phyloP scores from a whole-genome alignment of 2,329 filamentous ascomycete genomes.

The Cercospora sp. region DNA sequence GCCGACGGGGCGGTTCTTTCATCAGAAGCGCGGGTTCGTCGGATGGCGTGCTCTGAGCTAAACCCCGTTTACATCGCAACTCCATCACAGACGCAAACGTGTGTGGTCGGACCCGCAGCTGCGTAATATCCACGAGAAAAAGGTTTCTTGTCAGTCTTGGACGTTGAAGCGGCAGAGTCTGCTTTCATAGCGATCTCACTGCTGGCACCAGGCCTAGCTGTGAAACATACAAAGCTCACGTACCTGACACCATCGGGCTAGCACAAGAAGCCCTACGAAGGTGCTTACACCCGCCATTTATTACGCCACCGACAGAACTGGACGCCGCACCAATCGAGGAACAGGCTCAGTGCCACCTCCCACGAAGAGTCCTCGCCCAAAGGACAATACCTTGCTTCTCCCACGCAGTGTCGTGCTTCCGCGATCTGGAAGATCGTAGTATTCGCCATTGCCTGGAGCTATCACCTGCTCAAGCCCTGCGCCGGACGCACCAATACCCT shows the following conservation, averaged over 20 bases:
- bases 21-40: slow-evolving; percentile 11
- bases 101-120: slow-evolving; percentile 14
- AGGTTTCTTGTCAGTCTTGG: background rate
- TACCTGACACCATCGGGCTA: background rate
- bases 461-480: slow-evolving; percentile 1
- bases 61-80: slow-evolving; percentile 14
- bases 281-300: background rate
- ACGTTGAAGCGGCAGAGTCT: background rate
- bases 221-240: background rate
- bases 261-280: background rate
- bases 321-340: background rate
- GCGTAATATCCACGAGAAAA: slow-evolving; percentile 10
- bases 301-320: slow-evolving; percentile 7
- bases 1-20: slow-evolving; percentile 14
- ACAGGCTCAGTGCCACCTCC: background rate
- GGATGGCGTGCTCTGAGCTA: slow-evolving; percentile 23
- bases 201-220: background rate
- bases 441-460: slow-evolving; percentile 6
- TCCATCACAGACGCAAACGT: slow-evolving; percentile 6
- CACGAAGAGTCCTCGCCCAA: background rate
- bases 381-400: slow-evolving; percentile 6
- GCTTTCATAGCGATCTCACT: background rate
- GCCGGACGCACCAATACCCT: slow-evolving; percentile 13
- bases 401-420: slow-evolving; percentile 22
- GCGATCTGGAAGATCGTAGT: slow-evolving; percentile 6